Evolutionary conservation across 2,329 filamentous ascomycete genomes (phyloP), one percentile per base, ranked within the genome.

Genomic region (Aureobasidium sp.): DNA sequence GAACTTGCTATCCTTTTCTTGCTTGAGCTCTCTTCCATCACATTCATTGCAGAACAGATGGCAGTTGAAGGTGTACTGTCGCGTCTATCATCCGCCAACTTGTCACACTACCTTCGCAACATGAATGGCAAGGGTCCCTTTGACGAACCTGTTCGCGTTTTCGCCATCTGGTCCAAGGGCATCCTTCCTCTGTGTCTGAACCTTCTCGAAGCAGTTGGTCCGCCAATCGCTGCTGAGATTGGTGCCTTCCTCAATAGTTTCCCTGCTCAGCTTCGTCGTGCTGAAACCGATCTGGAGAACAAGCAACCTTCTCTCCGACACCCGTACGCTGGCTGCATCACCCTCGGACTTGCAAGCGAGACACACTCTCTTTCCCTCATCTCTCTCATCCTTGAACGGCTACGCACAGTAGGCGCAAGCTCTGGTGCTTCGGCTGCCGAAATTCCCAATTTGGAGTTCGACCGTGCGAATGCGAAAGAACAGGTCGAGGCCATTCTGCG

Each of bases 1-100:
- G 92, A 97, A 71, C 83, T 97, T n/a, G 90, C 89, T 69, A 82
- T 96, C 44, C 82, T 92, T 29, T 95, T 97, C 74, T 81, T 99
- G 15, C 84, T 96, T 26, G 90, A 96, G 67, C 82, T 99, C 13
- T 96, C 92, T 1, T 87, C 85, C 15, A 82, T 97, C 15, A 88
- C 89, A 0, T 76, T 84, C 20, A 82, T 97, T 57, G 93, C 94
- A 2, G 93, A 97, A 72, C 89, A 94, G 66, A 85, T 99, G 68
- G 94, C 93, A 0, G 87, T 91, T 44, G 91, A 96, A 68, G 91
- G 89, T 36, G 80, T 96, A 15, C 82, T 99, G 6, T 85, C 87
- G 68, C 88, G 90, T 64, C 79, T 97, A 56, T 85, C 89, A 23
- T 88, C 88, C 1, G 90, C 91, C 56, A 92, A 88, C 64, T 78